Conservation (phyloP, 306 rosid species). For the Cicer pinnatifidum region DNA sequence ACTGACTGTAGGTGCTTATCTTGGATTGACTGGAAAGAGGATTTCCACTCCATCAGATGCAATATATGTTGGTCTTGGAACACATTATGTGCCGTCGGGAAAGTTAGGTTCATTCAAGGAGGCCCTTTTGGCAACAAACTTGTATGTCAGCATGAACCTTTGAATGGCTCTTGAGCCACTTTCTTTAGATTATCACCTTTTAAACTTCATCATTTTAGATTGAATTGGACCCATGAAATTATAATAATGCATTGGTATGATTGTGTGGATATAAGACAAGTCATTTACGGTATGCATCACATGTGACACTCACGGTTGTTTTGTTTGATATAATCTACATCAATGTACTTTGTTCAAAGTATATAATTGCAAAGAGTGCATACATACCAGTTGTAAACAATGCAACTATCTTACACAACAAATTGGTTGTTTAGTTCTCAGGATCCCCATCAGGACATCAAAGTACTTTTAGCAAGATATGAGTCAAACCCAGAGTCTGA, state of each 20-base stretch:
- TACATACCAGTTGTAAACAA: constrained; percentile 6
- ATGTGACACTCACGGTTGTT: neutral
- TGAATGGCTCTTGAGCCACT: constrained; percentile 6
- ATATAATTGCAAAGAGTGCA: constrained; percentile 21
- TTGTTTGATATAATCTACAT: constrained; percentile 28
- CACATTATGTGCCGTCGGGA: constrained; percentile 92
- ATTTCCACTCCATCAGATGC: constrained; percentile 87
- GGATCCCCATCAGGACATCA: constrained; percentile 84
- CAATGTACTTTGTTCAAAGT: constrained; percentile 17
- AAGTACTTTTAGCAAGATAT: constrained; percentile 66
- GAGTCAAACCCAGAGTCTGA: constrained; percentile 77
- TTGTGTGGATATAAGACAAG: constrained; percentile 14
- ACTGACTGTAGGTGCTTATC: constrained; percentile 77
- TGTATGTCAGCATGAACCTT: constrained; percentile 60
- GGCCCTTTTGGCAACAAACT: constrained; percentile 74
- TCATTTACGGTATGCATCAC: constrained; percentile 22
- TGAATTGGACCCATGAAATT: constrained; percentile 25
- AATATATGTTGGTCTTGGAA: constrained; percentile 83
- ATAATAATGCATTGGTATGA: neutral
- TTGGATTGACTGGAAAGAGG: constrained; percentile 96
- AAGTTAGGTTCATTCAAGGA: constrained; percentile 80
- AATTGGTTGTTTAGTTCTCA: constrained; percentile 65
- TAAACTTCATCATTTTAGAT: constrained; percentile 27
- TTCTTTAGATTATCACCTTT: constrained; percentile 26
- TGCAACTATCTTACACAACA: constrained; percentile 34